Evolutionary conservation across 2,329 filamentous ascomycete species (phyloP).

Genomic region (Calonectria pseudoturangicola): DNA sequence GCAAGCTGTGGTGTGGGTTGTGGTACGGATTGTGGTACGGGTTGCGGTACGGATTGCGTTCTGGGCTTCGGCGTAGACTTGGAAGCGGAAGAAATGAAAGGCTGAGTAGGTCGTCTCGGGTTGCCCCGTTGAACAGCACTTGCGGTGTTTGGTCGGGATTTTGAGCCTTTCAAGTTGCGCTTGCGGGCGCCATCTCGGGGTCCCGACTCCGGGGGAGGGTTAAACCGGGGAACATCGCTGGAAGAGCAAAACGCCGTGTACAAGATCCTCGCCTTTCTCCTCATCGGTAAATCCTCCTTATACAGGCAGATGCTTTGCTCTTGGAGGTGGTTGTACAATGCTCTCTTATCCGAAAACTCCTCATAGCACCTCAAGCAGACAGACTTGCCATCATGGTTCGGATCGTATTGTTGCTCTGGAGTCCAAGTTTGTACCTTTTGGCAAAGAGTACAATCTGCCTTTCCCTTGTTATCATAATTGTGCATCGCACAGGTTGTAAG

Average conservation of each 20-base stretch:
- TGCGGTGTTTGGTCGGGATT: neutral
- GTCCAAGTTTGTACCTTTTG: slow-evolving; percentile 42
- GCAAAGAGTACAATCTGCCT: slow-evolving; percentile 44
- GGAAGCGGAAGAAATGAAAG: neutral
- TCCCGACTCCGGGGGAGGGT: neutral
- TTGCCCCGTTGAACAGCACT: neutral
- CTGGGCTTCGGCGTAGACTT: too few relatives aligned
- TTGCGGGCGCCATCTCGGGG: slow-evolving; percentile 28
- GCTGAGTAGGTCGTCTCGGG: too few relatives aligned
- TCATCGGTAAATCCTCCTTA: slow-evolving; percentile 29
- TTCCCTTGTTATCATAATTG: slow-evolving; percentile 40
- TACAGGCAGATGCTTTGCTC: slow-evolving; percentile 37
- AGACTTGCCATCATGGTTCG: slow-evolving; percentile 38
- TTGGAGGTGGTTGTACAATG: slow-evolving; percentile 44
- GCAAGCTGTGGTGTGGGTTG: neutral
- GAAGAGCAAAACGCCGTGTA: slow-evolving; percentile 38
- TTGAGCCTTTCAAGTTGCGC: slow-evolving; percentile 12
- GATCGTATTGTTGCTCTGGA: slow-evolving; percentile 34
- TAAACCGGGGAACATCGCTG: slow-evolving; percentile 25
- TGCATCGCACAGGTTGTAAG: slow-evolving; percentile 42
- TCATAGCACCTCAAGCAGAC: slow-evolving; percentile 50
- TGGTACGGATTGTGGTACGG: too few relatives aligned
- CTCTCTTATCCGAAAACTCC: slow-evolving; percentile 40
- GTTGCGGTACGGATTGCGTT: too few relatives aligned
- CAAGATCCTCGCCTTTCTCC: slow-evolving; percentile 39